Evolutionary conservation across 2,329 filamentous ascomycete species (phyloP), one percentile per base, ranked within the genome.

Genomic region (Aspergillus japonicus): DNA sequence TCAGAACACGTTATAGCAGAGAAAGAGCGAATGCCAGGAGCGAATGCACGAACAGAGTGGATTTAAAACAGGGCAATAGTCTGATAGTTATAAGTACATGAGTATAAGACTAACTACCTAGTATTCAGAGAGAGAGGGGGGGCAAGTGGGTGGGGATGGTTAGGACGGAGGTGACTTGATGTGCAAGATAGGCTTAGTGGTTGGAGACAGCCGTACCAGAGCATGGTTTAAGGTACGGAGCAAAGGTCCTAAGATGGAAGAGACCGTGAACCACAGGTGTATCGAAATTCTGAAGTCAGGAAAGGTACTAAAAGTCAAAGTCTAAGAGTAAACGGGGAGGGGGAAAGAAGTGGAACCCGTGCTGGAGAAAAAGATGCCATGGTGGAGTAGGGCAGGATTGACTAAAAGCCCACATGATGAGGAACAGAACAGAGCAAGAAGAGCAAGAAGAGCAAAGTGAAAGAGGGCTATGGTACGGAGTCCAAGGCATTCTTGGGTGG

Each of bases 71-170:
- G 14, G 39, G 39, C 14, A 16, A 14, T 44, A n/a, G 39, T 19
- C 39, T n/a, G n/a, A 44, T 44, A 19, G 39, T 44, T 61, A 61
- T 58, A 61, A 58, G 59, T 61, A 56, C 39, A 44, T n/a, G 39
- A 44, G 14, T 19, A 19, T 16, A 16, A 16, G 26, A 29, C 26
- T 29, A 29, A 35, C 12, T 16, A 16, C 16, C 16, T 16, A n/a
- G 39, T 5, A n/a, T 44, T 44, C 39, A 19, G 14, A n/a, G 6
- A 23, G 23, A 23, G 21, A 21, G 39, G 39, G 50, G 56, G 58
- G 56, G 56, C 26, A 52, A 56, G 42, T 26, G 48, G 48, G 50
- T 24, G 56, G 47, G 35, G 21, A 23, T 35, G 31, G 35, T 49
- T 8, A 29, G 26, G 26, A 29, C 26, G 31, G 56, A 59, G 54